These are phyloP conservation scores for Colletotrichum lupini DNA, from an alignment of 2,329 filamentous ascomycete genomes.

Conservation along the genomic window DNA sequence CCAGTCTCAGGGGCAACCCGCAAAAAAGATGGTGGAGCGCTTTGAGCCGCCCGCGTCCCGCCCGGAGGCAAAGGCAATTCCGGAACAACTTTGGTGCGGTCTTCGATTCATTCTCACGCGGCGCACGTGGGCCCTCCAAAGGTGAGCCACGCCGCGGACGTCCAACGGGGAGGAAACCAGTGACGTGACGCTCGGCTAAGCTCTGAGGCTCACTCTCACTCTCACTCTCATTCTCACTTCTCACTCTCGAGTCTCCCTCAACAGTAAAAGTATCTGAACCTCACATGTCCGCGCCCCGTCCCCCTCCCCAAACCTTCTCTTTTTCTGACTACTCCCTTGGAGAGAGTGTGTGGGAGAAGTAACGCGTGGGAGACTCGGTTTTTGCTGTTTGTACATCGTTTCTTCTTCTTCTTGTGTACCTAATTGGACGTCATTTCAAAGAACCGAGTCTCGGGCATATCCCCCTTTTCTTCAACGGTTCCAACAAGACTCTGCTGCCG, in stretches of 20 bases:
- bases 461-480: not conserved
- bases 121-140: conserved; percentile 8
- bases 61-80: conserved; percentile 2
- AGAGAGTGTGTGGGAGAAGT: not conserved
- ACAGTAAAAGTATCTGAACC: not conserved
- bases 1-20: conserved; percentile 6
- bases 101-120: not conserved
- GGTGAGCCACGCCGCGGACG: not conserved
- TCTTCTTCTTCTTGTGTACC: not conserved
- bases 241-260: not conserved
- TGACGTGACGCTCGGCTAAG: not conserved
- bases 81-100: conserved; percentile 33
- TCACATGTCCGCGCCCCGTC: not conserved
- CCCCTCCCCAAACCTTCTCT: not conserved
- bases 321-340: not conserved
- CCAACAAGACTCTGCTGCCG: not conserved
- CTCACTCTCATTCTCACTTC: not conserved
- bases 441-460: not conserved
- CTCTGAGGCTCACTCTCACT: not conserved
- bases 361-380: not conserved
- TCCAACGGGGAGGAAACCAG: not conserved
- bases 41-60: conserved; percentile 23
- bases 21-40: not conserved
- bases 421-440: not conserved
- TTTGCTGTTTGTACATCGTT: not conserved